Evolutionary conservation across 805 yeast genomes (phyloP).

Genomic region (Suhomyces kilbournensis): DNA sequence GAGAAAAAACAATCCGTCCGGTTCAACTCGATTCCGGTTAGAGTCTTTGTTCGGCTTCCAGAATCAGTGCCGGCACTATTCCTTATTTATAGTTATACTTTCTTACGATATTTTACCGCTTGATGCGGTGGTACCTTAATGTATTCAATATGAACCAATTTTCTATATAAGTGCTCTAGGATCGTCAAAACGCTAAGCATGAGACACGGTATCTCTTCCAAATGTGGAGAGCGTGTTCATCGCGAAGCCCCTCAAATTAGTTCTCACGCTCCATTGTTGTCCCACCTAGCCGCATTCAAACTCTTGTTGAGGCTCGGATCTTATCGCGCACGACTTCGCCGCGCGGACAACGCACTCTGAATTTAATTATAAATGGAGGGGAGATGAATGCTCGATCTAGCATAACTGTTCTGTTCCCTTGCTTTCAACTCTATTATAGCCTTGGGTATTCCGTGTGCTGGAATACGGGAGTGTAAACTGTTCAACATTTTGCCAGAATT

Average conservation of each 20-base stretch:
- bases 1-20: neutral
- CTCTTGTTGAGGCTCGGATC: neutral
- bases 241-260: neutral
- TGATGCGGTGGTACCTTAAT: neutral
- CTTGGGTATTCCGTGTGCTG: neutral
- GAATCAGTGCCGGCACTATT: constrained; percentile 1
- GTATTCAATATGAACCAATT: neutral
- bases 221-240: neutral
- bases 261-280: neutral
- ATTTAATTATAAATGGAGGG: neutral
- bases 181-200: neutral
- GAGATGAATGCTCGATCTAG: neutral
- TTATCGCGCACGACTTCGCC: neutral
- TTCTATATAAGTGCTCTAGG: neutral
- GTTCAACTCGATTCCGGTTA: neutral
- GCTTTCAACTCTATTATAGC: neutral
- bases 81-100: neutral
- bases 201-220: neutral
- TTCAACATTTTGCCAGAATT: neutral
- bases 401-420: neutral
- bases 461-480: neutral
- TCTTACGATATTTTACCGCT: neutral
- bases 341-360: neutral
- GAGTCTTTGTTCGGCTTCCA: neutral
- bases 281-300: neutral